Evolutionary conservation across 805 yeast species (phyloP), one percentile per base, ranked within the genome.

Genomic region (Metschnikowia santaceciliae): DNA sequence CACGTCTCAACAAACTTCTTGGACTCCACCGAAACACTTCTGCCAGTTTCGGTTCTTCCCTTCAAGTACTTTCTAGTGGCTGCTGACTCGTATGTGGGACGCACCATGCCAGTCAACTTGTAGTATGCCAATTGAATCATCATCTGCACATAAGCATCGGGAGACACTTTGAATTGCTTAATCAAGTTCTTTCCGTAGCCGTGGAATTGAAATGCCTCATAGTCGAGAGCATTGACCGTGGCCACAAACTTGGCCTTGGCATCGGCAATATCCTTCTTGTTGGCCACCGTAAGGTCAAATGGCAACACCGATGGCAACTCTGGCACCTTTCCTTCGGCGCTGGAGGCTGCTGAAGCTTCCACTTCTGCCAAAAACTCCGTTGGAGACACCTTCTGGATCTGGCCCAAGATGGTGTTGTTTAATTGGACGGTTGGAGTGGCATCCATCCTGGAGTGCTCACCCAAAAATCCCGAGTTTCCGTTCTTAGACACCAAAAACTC

Each of bases 361-460:
- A 72, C 54, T 49, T 68, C 70, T 17, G 56, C 48, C 51, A 72
- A 39, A 19, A 74, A 63, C 4, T 52, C 57, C 13, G 54, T 53
- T 1, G 76, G 72, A 50, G 80, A 71, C 62, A 80, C 66, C 62
- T 80, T 77, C 50, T 67, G 54, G 51, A 91, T 69, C 58, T 81
- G 78, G 48, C 76, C 76, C 56, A 83, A 76, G 37, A 92, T 76
- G 63, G 76, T 83, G 70, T 90, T 90, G 68, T 92, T 92, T 72
- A 92, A 73, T 57, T 90, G 83, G 62, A 89, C 82, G 32, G 96
- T 92, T 64, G 97, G 96, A 8, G 97, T 89, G 55, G 98, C 99
- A 69, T 92, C 99, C 98, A 92, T 92, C 75, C 82, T 87, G 20
- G 97, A 90, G 75, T 92, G 99, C 74, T 92, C 99, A 55, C 96